Percentiles rank a stretch among this genome's conserved stretches.
phyloP scores from a whole-genome alignment of 75 land plant species.

The Sequoiadendron giganteum region DNA sequence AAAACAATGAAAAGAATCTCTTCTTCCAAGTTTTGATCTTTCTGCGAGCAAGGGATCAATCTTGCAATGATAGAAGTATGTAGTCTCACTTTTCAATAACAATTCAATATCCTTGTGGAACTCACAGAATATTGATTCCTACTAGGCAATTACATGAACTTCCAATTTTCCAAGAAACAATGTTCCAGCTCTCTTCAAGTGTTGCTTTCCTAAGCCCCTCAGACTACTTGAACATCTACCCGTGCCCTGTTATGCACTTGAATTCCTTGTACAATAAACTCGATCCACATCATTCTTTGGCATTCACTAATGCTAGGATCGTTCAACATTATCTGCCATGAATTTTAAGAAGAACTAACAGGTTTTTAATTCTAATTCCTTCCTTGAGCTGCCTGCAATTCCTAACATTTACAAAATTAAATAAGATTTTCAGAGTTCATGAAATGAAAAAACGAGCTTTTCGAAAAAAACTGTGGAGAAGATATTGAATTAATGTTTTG shows the following conservation, averaged over 20 bases:
- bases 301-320: not conserved
- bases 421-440: no score
- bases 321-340: not conserved
- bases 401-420: not conserved
- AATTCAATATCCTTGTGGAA: not conserved
- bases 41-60: not conserved
- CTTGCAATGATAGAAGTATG: not conserved
- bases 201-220: not conserved
- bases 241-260: not conserved
- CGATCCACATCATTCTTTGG: not conserved
- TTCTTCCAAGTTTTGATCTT: not conserved
- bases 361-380: not conserved
- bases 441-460: no score
- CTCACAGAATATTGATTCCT: not conserved
- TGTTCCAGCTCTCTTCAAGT: not conserved
- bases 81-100: not conserved
- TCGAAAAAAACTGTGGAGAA: no score
- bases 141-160: not conserved
- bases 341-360: not conserved
- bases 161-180: not conserved
- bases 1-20: not conserved
- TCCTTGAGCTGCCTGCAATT: not conserved
- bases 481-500: no score
- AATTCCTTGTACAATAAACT: not conserved
- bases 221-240: not conserved